A percentile compares a stretch with the other conserved stretches of the same genome.
These are phyloP conservation scores for Tirmania nivea DNA, from an alignment of 495 filamentous ascomycete species.

Conservation along the genomic window DNA sequence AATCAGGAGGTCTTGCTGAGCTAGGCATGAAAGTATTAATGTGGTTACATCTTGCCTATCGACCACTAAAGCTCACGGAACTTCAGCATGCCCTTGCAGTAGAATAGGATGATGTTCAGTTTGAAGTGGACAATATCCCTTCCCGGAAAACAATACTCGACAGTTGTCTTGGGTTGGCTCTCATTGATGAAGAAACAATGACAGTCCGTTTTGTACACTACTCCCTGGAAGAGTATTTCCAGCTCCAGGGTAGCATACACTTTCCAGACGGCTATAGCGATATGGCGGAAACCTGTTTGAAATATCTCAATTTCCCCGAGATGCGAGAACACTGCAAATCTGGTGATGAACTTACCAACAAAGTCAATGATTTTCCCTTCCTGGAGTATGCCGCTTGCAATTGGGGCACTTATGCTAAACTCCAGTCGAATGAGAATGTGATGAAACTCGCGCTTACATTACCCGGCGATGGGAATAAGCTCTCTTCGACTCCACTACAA, in stretches of 20 bases:
- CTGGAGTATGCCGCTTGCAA: neutral
- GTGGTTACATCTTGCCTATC: neutral
- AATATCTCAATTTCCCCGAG: neutral
- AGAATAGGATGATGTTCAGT: neutral
- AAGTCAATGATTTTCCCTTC: neutral
- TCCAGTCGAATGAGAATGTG: neutral
- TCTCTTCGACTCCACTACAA: neutral
- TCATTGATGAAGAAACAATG: neutral
- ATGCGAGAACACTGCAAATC: neutral
- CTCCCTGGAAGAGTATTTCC: neutral
- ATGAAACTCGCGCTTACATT: neutral
- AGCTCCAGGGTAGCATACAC: neutral
- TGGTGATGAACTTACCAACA: neutral
- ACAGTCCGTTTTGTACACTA: slow-evolving; percentile 3
- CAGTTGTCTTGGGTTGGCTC: slow-evolving; percentile 7
- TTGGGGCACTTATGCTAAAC: neutral
- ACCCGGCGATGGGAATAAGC: neutral
- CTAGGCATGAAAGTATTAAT: neutral
- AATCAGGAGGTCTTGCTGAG: neutral
- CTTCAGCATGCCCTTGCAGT: slow-evolving; percentile 11
- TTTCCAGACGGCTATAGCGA: neutral
- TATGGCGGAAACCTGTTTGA: neutral
- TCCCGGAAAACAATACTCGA: neutral
- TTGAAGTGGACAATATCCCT: neutral
- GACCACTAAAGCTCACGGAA: slow-evolving; percentile 4